Conservation (phyloP, 2,329 filamentous ascomycete genomes). For the Talaromyces amestolkiae region DNA sequence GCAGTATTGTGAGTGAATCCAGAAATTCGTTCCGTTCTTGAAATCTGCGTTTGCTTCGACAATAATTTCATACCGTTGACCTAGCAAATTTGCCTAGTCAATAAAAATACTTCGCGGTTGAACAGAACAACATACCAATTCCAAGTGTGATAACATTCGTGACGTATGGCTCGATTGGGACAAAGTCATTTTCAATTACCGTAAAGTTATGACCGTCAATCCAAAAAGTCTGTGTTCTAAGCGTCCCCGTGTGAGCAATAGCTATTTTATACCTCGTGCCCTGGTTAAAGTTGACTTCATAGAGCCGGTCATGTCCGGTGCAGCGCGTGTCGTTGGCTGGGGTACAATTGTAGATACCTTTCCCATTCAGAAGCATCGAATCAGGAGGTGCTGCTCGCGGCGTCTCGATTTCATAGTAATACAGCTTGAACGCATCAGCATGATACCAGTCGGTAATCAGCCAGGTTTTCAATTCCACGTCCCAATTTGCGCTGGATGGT, state of each 20-base stretch:
- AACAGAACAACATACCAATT: conserved; percentile 29
- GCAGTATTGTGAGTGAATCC: conserved; percentile 49
- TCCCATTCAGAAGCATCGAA: neutral
- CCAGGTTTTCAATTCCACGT: conserved; percentile 35
- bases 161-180: conserved; percentile 55
- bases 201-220: conserved; percentile 49
- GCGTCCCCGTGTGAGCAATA: no score
- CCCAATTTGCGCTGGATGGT: conserved; percentile 39
- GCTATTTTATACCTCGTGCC: no score
- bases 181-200: conserved; percentile 55
- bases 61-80: conserved; percentile 25
- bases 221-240: no score
- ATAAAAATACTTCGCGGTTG: no score
- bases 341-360: conserved; percentile 41
- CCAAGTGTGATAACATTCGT: conserved; percentile 45
- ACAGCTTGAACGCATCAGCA: conserved; percentile 28
- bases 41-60: conserved; percentile 28
- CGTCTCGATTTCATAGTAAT: conserved; percentile 8
- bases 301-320: no score
- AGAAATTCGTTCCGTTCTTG: conserved; percentile 26
- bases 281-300: no score
- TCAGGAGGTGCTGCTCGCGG: no score
- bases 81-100: no score
- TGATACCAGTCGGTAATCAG: conserved; percentile 36
- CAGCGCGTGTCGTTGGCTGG: no score